Conservation (phyloP, 345 rosid species). For the Clarkia xantiana region DNA sequence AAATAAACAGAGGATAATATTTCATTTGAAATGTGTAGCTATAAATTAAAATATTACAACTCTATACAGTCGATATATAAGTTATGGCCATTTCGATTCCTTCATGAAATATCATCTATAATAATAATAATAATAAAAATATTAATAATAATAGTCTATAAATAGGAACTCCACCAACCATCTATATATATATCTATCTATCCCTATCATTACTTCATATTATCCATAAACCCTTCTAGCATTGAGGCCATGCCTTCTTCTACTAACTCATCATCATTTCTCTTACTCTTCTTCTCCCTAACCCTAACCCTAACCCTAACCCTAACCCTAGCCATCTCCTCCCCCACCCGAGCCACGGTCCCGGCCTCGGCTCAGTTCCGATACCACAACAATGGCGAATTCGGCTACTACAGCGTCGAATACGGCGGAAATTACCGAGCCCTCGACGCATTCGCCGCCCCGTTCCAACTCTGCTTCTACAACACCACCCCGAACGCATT, state of each 20-base stretch:
- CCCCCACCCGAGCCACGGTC: slow-evolving; percentile 3
- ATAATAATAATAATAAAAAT: too few species aligned
- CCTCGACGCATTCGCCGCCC: slow-evolving; percentile 6
- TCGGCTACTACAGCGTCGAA: slow-evolving; percentile 12
- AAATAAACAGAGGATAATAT: too few species aligned
- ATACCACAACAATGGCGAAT: slow-evolving; percentile 14
- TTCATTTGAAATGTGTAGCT: too few species aligned
- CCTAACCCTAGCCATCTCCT: not conserved
- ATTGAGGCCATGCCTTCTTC: not conserved
- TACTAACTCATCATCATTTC: not conserved
- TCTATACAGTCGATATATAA: too few species aligned
- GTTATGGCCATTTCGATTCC: too few species aligned
- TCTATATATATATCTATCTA: not conserved
- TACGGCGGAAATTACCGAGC: slow-evolving; percentile 14
- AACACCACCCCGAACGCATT: slow-evolving; percentile 38
- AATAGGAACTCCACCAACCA: too few species aligned
- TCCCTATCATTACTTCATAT: too few species aligned
- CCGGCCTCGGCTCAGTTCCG: slow-evolving; percentile 15
- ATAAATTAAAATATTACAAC: too few species aligned
- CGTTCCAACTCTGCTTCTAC: slow-evolving; percentile 38
- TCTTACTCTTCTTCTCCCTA: not conserved
- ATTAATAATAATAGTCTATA: too few species aligned
- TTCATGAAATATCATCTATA: too few species aligned
- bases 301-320: not conserved
- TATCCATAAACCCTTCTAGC: too few species aligned